These are phyloP conservation scores for Astrocystis sublimbata DNA, from an alignment of 495 filamentous ascomycete species.

Conservation along the genomic window DNA sequence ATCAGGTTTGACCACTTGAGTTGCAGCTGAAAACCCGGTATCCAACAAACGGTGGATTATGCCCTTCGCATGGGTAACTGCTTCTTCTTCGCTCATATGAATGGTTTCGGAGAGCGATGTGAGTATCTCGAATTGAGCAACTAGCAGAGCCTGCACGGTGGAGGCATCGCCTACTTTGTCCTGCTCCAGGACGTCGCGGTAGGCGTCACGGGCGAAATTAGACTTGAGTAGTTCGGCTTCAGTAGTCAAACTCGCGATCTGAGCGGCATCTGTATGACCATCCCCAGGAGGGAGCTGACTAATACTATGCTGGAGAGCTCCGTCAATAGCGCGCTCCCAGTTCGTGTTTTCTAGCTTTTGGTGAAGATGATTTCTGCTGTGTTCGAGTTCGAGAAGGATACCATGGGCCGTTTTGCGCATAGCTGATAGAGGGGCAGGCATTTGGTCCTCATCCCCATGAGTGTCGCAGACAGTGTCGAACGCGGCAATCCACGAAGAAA, in stretches of 20 bases:
- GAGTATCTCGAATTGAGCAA: conserved; percentile 89
- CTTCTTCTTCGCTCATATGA: conserved; percentile 77
- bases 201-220: conserved; percentile 78
- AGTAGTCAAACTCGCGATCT: conserved; percentile 68
- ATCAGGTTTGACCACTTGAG: conserved; percentile 88
- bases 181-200: conserved; percentile 75
- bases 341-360: conserved; percentile 74
- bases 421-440: conserved; percentile 63
- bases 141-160: conserved; percentile 76
- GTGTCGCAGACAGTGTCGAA: conserved; percentile 81
- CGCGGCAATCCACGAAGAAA: conserved; percentile 89
- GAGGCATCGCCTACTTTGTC: conserved; percentile 78
- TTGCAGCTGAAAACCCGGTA: conserved; percentile 67
- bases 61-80: conserved; percentile 74
- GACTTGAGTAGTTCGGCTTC: conserved; percentile 85
- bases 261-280: conserved; percentile 64
- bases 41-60: conserved; percentile 78
- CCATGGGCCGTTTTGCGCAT: conserved; percentile 89
- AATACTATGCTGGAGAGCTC: conserved; percentile 82
- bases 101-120: conserved; percentile 77
- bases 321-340: conserved; percentile 84
- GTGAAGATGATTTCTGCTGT: conserved; percentile 85
- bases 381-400: conserved; percentile 82
- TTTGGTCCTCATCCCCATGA: conserved; percentile 64
- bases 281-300: conserved; percentile 74